Evolutionary conservation across 106 monocot species (phyloP).

Genomic region (Narthecium ossifragum): DNA sequence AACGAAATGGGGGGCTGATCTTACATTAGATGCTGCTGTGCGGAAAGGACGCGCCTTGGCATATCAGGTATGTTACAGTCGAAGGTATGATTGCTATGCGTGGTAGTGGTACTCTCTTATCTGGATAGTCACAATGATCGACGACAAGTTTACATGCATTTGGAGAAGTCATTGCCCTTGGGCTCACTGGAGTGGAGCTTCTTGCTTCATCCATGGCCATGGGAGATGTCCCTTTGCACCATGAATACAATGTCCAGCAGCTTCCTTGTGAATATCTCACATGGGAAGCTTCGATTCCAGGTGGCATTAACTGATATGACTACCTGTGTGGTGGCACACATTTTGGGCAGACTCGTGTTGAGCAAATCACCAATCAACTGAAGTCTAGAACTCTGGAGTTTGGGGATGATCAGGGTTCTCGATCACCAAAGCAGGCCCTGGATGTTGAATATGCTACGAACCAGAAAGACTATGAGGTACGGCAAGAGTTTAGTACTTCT

Average conservation of each 20-base stretch:
- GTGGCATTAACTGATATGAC: conserved; percentile 90
- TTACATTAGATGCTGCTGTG: conserved; percentile 70
- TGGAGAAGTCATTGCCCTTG: too few species aligned
- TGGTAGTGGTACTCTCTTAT: too few species aligned
- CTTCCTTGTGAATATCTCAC: conserved; percentile 51
- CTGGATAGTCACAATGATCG: too few species aligned
- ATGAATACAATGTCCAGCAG: conserved; percentile 9
- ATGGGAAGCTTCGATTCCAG: conserved; percentile 74
- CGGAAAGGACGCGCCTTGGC: conserved; percentile 75
- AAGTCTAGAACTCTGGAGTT: conserved; percentile 48
- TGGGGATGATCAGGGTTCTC: conserved; percentile 37
- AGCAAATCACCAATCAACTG: conserved; percentile 79
- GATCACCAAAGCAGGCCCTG: conserved; percentile 28
- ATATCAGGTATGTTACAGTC: conserved; percentile 62
- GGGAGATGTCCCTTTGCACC: conserved; percentile 11
- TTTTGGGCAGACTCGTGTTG: conserved; percentile 90
- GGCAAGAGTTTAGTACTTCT: neutral
- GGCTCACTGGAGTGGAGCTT: conserved; percentile 3
- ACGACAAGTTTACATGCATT: too few species aligned
- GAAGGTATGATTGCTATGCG: too few species aligned
- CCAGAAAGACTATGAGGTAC: conserved; percentile 42
- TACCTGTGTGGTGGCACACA: conserved; percentile 61
- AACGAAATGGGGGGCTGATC: conserved; percentile 86
- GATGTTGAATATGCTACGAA: conserved; percentile 25
- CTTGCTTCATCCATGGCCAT: conserved; percentile 8